Conservation (phyloP, 768 basidiomycete genomes). For the Imleria badia region DNA sequence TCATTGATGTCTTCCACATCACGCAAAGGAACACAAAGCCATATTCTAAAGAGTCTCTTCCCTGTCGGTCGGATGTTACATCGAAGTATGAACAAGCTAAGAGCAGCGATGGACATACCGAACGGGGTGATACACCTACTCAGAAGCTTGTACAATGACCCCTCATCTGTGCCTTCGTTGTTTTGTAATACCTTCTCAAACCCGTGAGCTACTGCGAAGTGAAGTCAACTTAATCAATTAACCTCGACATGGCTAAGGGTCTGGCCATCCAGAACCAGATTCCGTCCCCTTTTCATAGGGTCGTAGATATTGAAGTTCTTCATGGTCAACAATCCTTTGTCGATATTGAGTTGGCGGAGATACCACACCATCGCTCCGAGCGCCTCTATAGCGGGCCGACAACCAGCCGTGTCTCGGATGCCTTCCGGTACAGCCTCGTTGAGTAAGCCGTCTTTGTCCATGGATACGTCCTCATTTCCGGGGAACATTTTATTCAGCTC, state of each 20-base stretch:
- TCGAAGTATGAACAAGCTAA: slow-evolving; percentile 1
- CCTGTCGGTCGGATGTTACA: slow-evolving; percentile 45
- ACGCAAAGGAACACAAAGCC: slow-evolving; percentile 91
- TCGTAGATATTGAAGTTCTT: slow-evolving; percentile 98
- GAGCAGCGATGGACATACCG: slow-evolving; percentile 44
- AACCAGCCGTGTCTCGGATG: slow-evolving; percentile 71
- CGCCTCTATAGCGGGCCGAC: slow-evolving; percentile 72
- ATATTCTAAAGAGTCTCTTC: slow-evolving; percentile 93
- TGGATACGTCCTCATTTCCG: slow-evolving; percentile 40
- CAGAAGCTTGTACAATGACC: slow-evolving; percentile 80
- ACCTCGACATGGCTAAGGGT: slow-evolving; percentile 95
- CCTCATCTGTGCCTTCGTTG: slow-evolving; percentile 91
- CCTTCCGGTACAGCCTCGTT: slow-evolving; percentile 56
- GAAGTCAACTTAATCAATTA: slow-evolving; percentile 6
- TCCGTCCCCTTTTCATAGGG: slow-evolving; percentile 88
- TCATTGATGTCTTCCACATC: slow-evolving; percentile 85
- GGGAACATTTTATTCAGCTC: slow-evolving; percentile 71
- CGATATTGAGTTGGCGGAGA: slow-evolving; percentile 90
- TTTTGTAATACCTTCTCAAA: slow-evolving; percentile 72
- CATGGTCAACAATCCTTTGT: slow-evolving; percentile 92
- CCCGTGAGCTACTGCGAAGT: slow-evolving; percentile 4
- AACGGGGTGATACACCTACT: slow-evolving; percentile 88
- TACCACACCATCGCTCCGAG: slow-evolving; percentile 95
- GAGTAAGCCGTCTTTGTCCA: slow-evolving; percentile 43
- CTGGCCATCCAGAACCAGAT: slow-evolving; percentile 88